A percentile compares a stretch with the other conserved stretches of the same genome.
phyloP scores from a whole-genome alignment of 2,329 filamentous ascomycete species.

The Exophiala calicioides region DNA sequence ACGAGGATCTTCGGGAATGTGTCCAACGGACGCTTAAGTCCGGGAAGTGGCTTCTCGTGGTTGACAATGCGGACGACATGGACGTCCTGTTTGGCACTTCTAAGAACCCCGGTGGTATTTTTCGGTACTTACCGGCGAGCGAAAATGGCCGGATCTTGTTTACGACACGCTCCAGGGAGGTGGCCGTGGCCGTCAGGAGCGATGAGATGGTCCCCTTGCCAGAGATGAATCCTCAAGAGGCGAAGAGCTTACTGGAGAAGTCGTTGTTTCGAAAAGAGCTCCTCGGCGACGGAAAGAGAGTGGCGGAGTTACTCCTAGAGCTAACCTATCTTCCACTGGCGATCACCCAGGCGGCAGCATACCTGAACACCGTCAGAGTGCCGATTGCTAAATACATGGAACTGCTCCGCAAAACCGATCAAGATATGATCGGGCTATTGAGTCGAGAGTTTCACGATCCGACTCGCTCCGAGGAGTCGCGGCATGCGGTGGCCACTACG shows the following conservation, averaged over 20 bases:
- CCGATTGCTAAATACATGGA: slow-evolving; percentile 21
- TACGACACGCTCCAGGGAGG: slow-evolving; percentile 28
- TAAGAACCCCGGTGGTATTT: slow-evolving; percentile 1
- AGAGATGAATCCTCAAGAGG: slow-evolving; percentile 3
- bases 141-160: slow-evolving; percentile 29
- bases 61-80: slow-evolving; percentile 31
- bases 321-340: slow-evolving; percentile 33
- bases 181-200: slow-evolving; percentile 14
- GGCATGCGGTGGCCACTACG: slow-evolving; percentile 40
- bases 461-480: slow-evolving; percentile 33
- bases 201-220: slow-evolving; percentile 1
- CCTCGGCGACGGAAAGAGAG: slow-evolving; percentile 14
- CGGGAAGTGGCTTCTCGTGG: slow-evolving; percentile 27
- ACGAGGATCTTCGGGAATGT: slow-evolving; percentile 18
- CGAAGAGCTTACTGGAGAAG: slow-evolving; percentile 34
- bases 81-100: slow-evolving; percentile 9
- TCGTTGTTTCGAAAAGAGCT: slow-evolving; percentile 8
- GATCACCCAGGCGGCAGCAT: slow-evolving; percentile 32
- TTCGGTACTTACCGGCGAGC: slow-evolving; percentile 25
- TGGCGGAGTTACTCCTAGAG: slow-evolving; percentile 22
- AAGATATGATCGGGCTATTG: slow-evolving; percentile 35
- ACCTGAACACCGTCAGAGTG: slow-evolving; percentile 23
- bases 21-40: slow-evolving; percentile 7
- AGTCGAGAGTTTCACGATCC: slow-evolving; percentile 38
- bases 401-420: slow-evolving; percentile 31